Evolutionary conservation across 352 stramenopile species (phyloP).

Genomic region (Phytopythium helicoides): DNA sequence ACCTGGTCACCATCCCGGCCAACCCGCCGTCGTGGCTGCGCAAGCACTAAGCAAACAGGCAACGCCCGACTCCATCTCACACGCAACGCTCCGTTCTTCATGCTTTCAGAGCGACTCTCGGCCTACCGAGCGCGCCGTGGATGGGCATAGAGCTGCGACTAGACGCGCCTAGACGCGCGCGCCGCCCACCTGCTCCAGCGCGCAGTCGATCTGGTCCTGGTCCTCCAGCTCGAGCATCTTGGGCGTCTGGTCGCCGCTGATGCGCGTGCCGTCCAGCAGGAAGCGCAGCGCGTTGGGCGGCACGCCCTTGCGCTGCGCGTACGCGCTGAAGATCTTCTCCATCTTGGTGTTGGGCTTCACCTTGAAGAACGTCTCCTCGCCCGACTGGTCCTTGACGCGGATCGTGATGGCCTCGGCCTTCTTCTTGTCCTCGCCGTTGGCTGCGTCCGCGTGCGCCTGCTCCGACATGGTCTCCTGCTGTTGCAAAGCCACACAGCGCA

Average conservation of each 20-base stretch:
- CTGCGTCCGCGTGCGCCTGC: constrained; percentile 43
- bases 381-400: constrained; percentile 89
- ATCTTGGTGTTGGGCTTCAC: constrained; percentile 99
- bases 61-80: not conserved
- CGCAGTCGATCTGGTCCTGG: constrained; percentile 98
- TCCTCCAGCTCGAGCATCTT: constrained; percentile 98
- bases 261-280: constrained; percentile 95
- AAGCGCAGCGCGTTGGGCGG: constrained; percentile 90
- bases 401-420: constrained; percentile 87
- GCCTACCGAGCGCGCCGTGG: not conserved
- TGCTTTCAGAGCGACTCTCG: not conserved
- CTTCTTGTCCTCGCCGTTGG: constrained; percentile 78
- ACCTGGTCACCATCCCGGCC: constrained; percentile 84
- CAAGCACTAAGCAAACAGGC: constrained; percentile 34
- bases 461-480: constrained; percentile 50
- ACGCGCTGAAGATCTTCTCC: constrained; percentile 97
- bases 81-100: constrained; percentile 3
- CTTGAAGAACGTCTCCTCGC: constrained; percentile 98
- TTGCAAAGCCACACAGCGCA: not conserved
- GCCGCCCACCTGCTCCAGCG: constrained; percentile 89
- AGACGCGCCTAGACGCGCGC: constrained; percentile 23
- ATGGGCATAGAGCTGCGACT: not conserved
- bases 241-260: constrained; percentile 93
- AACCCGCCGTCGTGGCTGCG: constrained; percentile 73
- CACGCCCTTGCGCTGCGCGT: constrained; percentile 94